Conservation (phyloP, 768 basidiomycete genomes). For the Boletellus emodensis region DNA sequence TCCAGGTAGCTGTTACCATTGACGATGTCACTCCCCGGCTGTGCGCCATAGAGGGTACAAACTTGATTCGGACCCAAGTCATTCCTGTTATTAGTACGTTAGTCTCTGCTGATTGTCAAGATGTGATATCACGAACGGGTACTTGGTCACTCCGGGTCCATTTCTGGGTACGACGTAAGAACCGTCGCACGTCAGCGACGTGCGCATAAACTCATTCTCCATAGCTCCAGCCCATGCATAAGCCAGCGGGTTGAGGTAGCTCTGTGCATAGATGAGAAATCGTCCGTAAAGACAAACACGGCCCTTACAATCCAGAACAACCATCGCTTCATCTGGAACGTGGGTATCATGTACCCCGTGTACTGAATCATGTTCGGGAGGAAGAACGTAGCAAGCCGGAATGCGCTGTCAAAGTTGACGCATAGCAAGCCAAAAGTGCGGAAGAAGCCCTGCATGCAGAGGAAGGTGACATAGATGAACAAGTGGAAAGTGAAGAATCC, state of each 20-base stretch:
- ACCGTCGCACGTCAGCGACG: constrained; percentile 62
- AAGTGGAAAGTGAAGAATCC: constrained; percentile 61
- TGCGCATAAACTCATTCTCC: constrained; percentile 83
- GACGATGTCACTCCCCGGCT: constrained; percentile 51
- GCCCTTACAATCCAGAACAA: constrained; percentile 76
- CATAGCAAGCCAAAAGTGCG: constrained; percentile 61
- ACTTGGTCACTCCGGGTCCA: constrained; percentile 48
- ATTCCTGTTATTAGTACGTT: constrained; percentile 35
- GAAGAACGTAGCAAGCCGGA: constrained; percentile 60
- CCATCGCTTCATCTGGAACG: constrained; percentile 72
- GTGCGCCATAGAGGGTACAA: constrained; percentile 71
- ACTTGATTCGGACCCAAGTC: constrained; percentile 64
- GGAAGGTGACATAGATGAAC: constrained; percentile 58
- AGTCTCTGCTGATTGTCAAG: neutral
- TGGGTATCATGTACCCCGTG: constrained; percentile 66
- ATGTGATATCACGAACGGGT: constrained; percentile 47
- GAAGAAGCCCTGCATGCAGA: constrained; percentile 85
- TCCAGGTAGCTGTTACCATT: constrained; percentile 59
- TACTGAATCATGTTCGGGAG: constrained; percentile 75
- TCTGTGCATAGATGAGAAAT: constrained; percentile 33
- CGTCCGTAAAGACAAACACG: neutral
- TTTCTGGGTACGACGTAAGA: constrained; percentile 64
- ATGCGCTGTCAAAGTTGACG: constrained; percentile 50
- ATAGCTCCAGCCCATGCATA: constrained; percentile 77
- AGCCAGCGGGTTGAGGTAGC: constrained; percentile 74